Base-by-base conservation (phyloP, 768 basidiomycete species). In the Hygrophoropsis aurantiaca region DNA sequence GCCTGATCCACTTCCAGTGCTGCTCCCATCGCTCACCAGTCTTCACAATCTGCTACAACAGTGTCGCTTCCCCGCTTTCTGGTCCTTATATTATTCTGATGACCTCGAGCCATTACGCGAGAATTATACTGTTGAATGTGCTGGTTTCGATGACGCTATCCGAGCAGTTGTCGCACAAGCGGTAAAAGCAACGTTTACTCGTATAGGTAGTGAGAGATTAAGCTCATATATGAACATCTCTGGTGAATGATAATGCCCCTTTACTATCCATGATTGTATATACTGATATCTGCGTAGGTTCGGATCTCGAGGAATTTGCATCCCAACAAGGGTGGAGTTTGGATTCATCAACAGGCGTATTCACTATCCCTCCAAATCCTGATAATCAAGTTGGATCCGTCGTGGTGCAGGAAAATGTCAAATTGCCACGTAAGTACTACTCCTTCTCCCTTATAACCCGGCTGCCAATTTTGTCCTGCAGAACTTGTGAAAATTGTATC, bases 381-480 rank as follows among this genome's bases (percentile, higher is more conserved):
- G 90, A 93, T 67, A 93, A 93, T 65, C 88, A 90, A 58, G 88
- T 92, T 56, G 84, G 87, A 58, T 87, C 90, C 0, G 86, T 87
- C 1, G 77, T 93, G 40, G 85, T 91, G 20, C 88, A 89, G 64
- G 90, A 93, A 67, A 80, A 75, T 56, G 84, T 93, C 58, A 85
- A 83, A 62, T 72, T 93, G 52, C 80, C 84, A 48, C 90, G 90
- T 91, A 69, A 54, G 90, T 74, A 18, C 11, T 30, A 42, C 19
- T 32, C 44, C 27, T 32, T 19, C 51, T 46, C 8, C 21, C 20
- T 24, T 49, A 6, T 25, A 34, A 19, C 26, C n/a, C 5, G 19
- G 10, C 23, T 9, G n/a, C 32, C 47, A 51, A 40, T 44, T 18
- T 24, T 13, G 30, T 25, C 36, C 42, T n/a, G 23, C 55, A 91